Conservation (phyloP, 345 rosid species). For the Triadica sebifera region DNA sequence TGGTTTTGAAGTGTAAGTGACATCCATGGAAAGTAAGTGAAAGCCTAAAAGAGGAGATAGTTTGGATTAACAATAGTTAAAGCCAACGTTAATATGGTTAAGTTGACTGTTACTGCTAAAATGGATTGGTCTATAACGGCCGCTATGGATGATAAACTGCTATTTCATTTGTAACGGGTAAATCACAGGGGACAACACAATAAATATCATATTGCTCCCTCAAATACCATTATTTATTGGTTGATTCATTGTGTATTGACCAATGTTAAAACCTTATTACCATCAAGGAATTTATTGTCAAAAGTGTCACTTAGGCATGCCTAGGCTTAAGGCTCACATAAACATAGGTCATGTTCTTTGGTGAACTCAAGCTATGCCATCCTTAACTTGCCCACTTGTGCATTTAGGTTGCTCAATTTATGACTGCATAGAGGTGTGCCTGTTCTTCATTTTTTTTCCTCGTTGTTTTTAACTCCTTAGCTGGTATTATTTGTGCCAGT, state of each 20-base stretch:
- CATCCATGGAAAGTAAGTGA: too few relatives aligned
- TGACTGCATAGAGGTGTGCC: not conserved
- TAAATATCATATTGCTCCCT: not conserved
- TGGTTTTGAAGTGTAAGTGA: too few relatives aligned
- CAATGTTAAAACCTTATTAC: not conserved
- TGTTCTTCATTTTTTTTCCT: not conserved
- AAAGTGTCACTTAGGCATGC: not conserved
- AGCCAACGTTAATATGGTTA: too few relatives aligned
- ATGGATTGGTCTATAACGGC: too few relatives aligned
- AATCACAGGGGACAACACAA: not conserved
- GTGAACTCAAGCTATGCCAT: not conserved
- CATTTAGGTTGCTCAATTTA: not conserved
- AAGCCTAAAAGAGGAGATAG: too few relatives aligned
- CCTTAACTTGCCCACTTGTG: not conserved
- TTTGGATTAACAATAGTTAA: too few relatives aligned
- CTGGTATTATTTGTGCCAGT: not conserved
- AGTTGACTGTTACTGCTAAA: too few relatives aligned
- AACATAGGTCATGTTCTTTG: not conserved
- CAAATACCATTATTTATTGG: not conserved
- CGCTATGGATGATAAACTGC: too few relatives aligned
- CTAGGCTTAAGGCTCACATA: not conserved
- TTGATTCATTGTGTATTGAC: not conserved
- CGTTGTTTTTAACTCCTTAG: not conserved
- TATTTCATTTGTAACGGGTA: not conserved
- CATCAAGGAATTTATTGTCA: not conserved